Evolutionary conservation across 345 rosid genomes (phyloP), one percentile per base, ranked within the genome.

Genomic region (Acer negundo): DNA sequence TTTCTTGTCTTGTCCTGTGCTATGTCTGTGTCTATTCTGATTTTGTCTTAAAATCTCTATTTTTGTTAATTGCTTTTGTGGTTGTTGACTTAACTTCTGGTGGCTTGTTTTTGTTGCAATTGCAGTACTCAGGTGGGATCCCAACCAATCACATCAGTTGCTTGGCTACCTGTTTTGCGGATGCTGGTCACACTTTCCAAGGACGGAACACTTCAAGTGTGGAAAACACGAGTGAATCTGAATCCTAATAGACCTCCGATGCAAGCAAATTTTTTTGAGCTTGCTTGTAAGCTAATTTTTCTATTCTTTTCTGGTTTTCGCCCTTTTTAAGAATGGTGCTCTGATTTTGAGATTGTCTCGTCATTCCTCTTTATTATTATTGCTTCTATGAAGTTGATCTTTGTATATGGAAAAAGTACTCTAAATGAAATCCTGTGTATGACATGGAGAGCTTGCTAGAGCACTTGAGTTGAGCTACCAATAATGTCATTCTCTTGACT

Each of bases 161-260:
- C 98, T 70, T 96, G 99, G 99, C 90, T 94, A 64, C 82, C 99
- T 19, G 80, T 89, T 88, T 84, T 88, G 85, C 93, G 90, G 79
- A 82, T 92, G 67, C 97, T 94, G 82, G 89, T 94, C 75, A 91
- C 97, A 75, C 89, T 96, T 66, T 90, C 93, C 72, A 94, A 87
- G 87, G 99, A 96, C 86, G 99, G 98, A 71, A 82, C 88, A 77
- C 87, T 96, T 84, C 98, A 96, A 82, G 97, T 91, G 42, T 96
- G 99, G 98, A 96, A 91, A 84, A 94, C 97, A 62, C 85, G 97
- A 55, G 86, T 89, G 72, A 82, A 85, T 10, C 83, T 90, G 53
- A 91, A 96, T 86, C 97, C 98, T 42, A 94, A 91, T 81, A 90
- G 93, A 74, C 97, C 99, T 83, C 91, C 97, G 2, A 88, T 91